Percentiles rank a stretch among this genome's conserved stretches.
These are phyloP conservation scores for Cytospora paraplurivora DNA, from an alignment of 2,329 filamentous ascomycete species.

Conservation along the genomic window DNA sequence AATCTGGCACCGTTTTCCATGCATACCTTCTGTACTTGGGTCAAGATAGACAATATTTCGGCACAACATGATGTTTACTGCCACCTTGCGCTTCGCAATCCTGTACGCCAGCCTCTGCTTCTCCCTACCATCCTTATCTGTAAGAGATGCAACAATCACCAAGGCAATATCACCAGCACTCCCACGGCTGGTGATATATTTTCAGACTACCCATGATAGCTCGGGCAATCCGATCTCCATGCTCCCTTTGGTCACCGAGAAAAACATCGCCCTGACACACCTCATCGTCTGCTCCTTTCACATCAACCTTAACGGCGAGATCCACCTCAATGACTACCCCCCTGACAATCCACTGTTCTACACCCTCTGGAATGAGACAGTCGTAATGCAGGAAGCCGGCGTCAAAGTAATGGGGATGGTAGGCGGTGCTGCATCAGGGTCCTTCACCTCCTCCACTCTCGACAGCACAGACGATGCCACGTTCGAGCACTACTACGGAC, in stretches of 20 bases:
- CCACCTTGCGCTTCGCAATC: not conserved
- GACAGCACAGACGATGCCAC: slow-evolving; percentile 53
- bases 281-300: slow-evolving; percentile 87
- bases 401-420: slow-evolving; percentile 85
- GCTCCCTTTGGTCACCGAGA: slow-evolving; percentile 52
- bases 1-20: too few relatives aligned
- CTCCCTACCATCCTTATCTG: slow-evolving; percentile 2
- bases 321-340: slow-evolving; percentile 79
- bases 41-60: not conserved
- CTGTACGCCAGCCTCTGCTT: slow-evolving; percentile 1
- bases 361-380: slow-evolving; percentile 77
- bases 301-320: slow-evolving; percentile 67
- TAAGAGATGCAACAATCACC: slow-evolving; percentile 19
- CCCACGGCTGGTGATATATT: slow-evolving; percentile 54
- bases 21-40: not conserved
- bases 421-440: slow-evolving; percentile 79
- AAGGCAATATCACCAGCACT: slow-evolving; percentile 30
- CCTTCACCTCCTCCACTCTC: slow-evolving; percentile 59
- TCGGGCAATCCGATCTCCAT: slow-evolving; percentile 52
- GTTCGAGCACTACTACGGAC: slow-evolving; percentile 75
- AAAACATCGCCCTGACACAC: slow-evolving; percentile 65
- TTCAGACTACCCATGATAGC: slow-evolving; percentile 56
- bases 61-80: not conserved
- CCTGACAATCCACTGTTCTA: slow-evolving; percentile 68
- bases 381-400: slow-evolving; percentile 69